Evolutionary conservation across 352 stramenopile species (phyloP).

Genomic region (Globisporangium parvum): DNA sequence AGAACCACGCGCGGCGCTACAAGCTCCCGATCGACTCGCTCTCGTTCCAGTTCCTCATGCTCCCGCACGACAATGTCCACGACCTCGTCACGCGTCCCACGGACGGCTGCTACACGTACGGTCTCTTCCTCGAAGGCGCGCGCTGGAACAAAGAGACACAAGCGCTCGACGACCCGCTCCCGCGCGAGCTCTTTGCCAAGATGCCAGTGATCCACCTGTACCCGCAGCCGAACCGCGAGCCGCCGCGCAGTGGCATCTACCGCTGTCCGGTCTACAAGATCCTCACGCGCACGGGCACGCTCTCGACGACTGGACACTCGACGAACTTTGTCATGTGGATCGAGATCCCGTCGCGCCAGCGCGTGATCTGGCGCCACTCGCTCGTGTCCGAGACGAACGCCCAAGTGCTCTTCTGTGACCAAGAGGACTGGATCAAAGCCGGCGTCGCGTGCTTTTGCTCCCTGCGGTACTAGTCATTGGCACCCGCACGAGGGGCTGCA

Average conservation of each 20-base stretch:
- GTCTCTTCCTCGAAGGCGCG: conserved; percentile 87
- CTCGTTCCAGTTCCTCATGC: conserved; percentile 87
- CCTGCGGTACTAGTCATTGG: conserved; percentile 73
- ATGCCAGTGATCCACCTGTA: conserved; percentile 79
- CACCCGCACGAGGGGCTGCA: too few relatives aligned
- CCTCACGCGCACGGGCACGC: conserved; percentile 78
- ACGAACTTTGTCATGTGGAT: conserved; percentile 96
- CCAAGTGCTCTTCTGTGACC: conserved; percentile 76
- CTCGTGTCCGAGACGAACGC: conserved; percentile 89
- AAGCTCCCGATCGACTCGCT: conserved; percentile 90
- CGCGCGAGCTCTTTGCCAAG: conserved; percentile 86
- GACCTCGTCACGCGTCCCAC: conserved; percentile 49
- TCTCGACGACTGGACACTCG: conserved; percentile 88
- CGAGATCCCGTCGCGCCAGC: conserved; percentile 82
- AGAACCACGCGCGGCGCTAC: conserved; percentile 90
- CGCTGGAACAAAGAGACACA: conserved; percentile 63
- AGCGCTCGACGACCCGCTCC: conserved; percentile 71
- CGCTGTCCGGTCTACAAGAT: conserved; percentile 92
- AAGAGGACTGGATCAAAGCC: conserved; percentile 91
- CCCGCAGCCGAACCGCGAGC: conserved; percentile 61
- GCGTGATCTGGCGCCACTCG: conserved; percentile 63
- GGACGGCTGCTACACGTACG: conserved; percentile 85
- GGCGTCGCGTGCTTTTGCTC: conserved; percentile 90
- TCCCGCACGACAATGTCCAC: conserved; percentile 32
- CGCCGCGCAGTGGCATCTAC: conserved; percentile 68